phyloP scores from a whole-genome alignment of 306 rosid species.

The Cicer pinnatifidum region DNA sequence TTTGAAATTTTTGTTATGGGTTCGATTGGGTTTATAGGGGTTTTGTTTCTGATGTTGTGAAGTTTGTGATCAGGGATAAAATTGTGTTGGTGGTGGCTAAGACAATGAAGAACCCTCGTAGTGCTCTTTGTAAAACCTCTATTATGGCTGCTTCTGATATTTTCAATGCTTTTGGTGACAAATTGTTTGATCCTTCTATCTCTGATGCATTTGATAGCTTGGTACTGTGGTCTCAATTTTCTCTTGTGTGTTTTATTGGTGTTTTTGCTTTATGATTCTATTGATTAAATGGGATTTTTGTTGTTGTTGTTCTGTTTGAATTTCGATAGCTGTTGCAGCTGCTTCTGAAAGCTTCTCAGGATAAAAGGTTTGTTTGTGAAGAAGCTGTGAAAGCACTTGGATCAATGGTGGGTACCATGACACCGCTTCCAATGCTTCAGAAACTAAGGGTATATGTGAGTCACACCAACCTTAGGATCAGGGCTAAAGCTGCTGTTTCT shows the following conservation, averaged over 20 bases:
- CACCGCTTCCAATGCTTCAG: constrained; percentile 73
- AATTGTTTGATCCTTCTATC: constrained; percentile 60
- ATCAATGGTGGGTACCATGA: constrained; percentile 65
- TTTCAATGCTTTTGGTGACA: constrained; percentile 76
- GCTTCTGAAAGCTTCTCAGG: constrained; percentile 86
- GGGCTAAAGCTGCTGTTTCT: constrained; percentile 84
- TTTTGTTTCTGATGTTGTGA: constrained; percentile 11
- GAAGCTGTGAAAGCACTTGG: constrained; percentile 81
- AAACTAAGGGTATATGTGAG: constrained; percentile 63
- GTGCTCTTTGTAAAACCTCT: constrained; percentile 93
- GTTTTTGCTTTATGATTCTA: background rate
- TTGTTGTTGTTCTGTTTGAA: constrained; percentile 39
- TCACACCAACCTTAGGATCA: constrained; percentile 71
- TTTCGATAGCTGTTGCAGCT: constrained; percentile 71
- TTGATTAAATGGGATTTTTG: constrained; percentile 13
- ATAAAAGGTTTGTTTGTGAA: constrained; percentile 89
- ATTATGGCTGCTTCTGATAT: constrained; percentile 88
- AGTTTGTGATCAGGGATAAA: constrained; percentile 59
- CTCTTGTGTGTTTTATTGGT: background rate
- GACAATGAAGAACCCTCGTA: constrained; percentile 91
- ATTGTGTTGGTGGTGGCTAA: constrained; percentile 67
- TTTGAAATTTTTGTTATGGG: background rate
- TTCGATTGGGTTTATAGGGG: constrained; percentile 32
- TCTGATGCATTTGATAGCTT: constrained; percentile 72
- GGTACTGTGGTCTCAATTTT: constrained; percentile 53